Evolutionary conservation across 768 basidiomycete species (phyloP), one percentile per base, ranked within the genome.

Genomic region (Pulveroboletus sp.): DNA sequence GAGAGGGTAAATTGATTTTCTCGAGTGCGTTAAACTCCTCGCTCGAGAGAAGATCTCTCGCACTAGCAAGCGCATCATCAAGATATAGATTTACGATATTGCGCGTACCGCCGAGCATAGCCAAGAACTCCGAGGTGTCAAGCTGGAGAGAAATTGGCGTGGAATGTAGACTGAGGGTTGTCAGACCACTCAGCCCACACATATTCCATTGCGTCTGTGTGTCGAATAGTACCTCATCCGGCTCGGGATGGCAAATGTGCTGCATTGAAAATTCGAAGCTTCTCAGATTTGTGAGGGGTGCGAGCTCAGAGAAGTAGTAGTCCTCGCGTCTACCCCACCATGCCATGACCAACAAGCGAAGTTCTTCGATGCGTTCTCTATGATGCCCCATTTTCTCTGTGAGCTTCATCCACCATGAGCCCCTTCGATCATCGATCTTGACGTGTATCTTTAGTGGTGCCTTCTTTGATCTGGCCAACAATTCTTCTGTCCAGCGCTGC

Each of bases 391-490:
- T 16, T 20, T 20, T 32, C 41, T 42, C 19, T 19, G 32, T 8
- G 29, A 31, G 29, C n/a, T 7, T 17, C 19, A 13, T n/a, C 31
- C 29, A 42, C 27, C 38, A 25, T 16, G 12, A 29, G 5, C 19
- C 17, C 4, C 7, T 35, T 4, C 21, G 5, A 5, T 6, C 5
- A 13, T 7, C 13, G 5, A 21, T 6, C 23, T n/a, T n/a, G n/a
- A 25, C 12, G 23, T 14, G 20, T 42, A 36, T 24, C 24, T 41
- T 43, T 16, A 60, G 34, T 10, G 66, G 57, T 7, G 69, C 70
- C 56, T 64, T 66, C 45, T 72, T 75, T 0, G 75, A 77, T 10
- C 76, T 66, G 33, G 55, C 57, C 33, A 78, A 44, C 68, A 75
- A 71, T 49, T 70, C 72, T 29, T 69, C 58, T 10, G 66, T 67